Evolutionary conservation across 208 protist species (phyloP).

Genomic region (Porcisia hertigi): DNA sequence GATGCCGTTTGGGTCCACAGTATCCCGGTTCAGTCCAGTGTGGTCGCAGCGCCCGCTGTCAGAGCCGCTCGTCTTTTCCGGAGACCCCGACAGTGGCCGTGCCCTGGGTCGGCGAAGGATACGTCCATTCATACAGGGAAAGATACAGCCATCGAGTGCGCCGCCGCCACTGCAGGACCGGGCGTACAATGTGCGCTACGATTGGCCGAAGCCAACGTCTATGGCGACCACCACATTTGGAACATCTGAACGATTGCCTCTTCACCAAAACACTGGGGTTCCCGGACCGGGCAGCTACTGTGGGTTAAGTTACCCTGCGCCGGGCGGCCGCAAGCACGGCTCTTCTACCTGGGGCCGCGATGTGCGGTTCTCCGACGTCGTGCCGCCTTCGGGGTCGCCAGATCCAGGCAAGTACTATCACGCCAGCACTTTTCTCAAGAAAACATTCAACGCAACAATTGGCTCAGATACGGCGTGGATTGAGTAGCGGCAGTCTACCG

Average conservation of each 20-base stretch:
- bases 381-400: conserved; percentile 22
- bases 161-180: conserved; percentile 25
- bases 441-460: conserved; percentile 83
- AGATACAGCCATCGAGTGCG: conserved; percentile 31
- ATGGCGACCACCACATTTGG: conserved; percentile 57
- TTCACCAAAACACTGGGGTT: conserved; percentile 11
- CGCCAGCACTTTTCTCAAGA: conserved; percentile 77
- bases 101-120: conserved; percentile 3
- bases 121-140: conserved; percentile 36
- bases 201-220: conserved; percentile 66
- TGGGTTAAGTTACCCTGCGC: conserved; percentile 9
- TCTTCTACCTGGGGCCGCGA: conserved; percentile 64
- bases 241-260: conserved; percentile 28
- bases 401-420: conserved; percentile 69
- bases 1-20: conserved; percentile 66
- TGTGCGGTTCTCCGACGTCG: conserved; percentile 50
- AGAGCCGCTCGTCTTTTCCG: conserved; percentile 24
- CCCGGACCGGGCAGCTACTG: conserved; percentile 66
- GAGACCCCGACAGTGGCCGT: conserved; percentile 8
- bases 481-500: conserved; percentile 4
- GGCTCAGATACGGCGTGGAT: conserved; percentile 59
- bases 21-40: conserved; percentile 54
- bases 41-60: conserved; percentile 18
- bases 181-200: conserved; percentile 70
- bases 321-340: conserved; percentile 7